Evolutionary conservation across 768 basidiomycete species (phyloP).

Genomic region (Rhizopogon vulgaris): DNA sequence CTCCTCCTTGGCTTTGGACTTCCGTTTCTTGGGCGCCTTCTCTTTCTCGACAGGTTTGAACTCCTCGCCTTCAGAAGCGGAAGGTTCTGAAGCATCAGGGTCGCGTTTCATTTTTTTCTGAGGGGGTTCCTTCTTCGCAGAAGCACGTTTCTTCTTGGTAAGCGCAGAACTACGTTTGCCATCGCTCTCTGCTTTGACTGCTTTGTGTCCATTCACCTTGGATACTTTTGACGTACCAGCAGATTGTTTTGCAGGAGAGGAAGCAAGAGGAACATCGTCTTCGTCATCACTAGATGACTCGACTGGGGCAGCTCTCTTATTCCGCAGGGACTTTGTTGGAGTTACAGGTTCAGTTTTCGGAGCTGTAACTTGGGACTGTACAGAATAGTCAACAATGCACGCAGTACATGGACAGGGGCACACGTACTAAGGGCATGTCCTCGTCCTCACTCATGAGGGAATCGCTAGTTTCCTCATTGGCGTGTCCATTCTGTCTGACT

Average conservation of each 20-base stretch:
- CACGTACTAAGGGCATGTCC: conserved; percentile 64
- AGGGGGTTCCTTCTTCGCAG: conserved; percentile 45
- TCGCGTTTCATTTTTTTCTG: conserved; percentile 63
- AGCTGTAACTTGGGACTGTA: conserved; percentile 50
- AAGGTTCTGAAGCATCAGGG: conserved; percentile 8
- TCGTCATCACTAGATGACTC: conserved; percentile 57
- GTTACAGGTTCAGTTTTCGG: conserved; percentile 27
- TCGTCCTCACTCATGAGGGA: conserved; percentile 64
- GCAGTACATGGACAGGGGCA: conserved; percentile 1
- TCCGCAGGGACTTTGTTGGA: conserved; percentile 20
- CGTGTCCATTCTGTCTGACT: conserved; percentile 38
- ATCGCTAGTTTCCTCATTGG: conserved; percentile 32
- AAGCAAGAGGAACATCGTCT: conserved; percentile 66
- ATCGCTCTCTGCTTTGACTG: conserved; percentile 27
- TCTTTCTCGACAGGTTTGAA: conserved; percentile 17
- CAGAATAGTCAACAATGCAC: conserved; percentile 19
- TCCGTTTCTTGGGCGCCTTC: conserved; percentile 32
- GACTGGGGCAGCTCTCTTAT: conserved; percentile 53
- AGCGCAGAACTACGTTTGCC: conserved; percentile 39
- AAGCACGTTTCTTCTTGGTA: conserved; percentile 37
- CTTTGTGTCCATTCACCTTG: conserved; percentile 35
- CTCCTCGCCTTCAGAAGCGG: conserved; percentile 33
- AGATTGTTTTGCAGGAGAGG: conserved; percentile 59
- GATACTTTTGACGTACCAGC: conserved; percentile 34
- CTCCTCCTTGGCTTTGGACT: conserved; percentile 40